Evolutionary conservation across 1,139 yeast genomes (phyloP).

Genomic region (Blastobotrys indianensis): DNA sequence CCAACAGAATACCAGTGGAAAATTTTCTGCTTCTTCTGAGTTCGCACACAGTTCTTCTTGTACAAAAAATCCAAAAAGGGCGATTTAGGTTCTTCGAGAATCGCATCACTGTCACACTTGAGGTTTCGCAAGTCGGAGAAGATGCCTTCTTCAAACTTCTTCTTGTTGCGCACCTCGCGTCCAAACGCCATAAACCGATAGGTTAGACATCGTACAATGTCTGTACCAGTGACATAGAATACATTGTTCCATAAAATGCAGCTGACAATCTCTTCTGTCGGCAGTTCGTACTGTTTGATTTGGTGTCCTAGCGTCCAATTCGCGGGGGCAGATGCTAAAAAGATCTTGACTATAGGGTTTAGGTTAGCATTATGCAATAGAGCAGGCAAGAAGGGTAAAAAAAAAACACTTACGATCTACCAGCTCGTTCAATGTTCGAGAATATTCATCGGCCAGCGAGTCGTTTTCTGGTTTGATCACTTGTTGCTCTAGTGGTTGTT

Average conservation of each 20-base stretch:
- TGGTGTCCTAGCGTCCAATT: slow-evolving; percentile 90
- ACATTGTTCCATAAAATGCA: slow-evolving; percentile 92
- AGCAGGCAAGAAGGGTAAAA: not conserved
- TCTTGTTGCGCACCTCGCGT: slow-evolving; percentile 71
- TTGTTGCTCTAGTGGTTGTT: not conserved
- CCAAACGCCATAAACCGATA: slow-evolving; percentile 91
- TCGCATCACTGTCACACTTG: slow-evolving; percentile 84
- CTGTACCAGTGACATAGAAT: slow-evolving; percentile 91
- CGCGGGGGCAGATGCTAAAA: slow-evolving; percentile 88
- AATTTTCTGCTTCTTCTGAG: slow-evolving; percentile 95
- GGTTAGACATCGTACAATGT: slow-evolving; percentile 85
- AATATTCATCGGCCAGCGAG: slow-evolving; percentile 13
- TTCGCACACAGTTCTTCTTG: slow-evolving; percentile 80
- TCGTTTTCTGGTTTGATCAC: slow-evolving; percentile 6
- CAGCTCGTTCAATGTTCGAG: slow-evolving; percentile 14
- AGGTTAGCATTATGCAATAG: not conserved
- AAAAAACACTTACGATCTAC: slow-evolving; percentile 7
- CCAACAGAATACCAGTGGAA: slow-evolving; percentile 96
- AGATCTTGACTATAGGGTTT: slow-evolving; percentile 45
- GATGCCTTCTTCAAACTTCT: slow-evolving; percentile 95
- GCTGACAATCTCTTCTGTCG: slow-evolving; percentile 82
- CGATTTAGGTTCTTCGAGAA: slow-evolving; percentile 82
- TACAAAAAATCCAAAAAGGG: slow-evolving; percentile 78
- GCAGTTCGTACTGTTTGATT: slow-evolving; percentile 76
- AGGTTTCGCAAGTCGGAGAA: slow-evolving; percentile 84